Conservation (phyloP, 2,329 filamentous ascomycete species). For the Fusarium denticulatum region DNA sequence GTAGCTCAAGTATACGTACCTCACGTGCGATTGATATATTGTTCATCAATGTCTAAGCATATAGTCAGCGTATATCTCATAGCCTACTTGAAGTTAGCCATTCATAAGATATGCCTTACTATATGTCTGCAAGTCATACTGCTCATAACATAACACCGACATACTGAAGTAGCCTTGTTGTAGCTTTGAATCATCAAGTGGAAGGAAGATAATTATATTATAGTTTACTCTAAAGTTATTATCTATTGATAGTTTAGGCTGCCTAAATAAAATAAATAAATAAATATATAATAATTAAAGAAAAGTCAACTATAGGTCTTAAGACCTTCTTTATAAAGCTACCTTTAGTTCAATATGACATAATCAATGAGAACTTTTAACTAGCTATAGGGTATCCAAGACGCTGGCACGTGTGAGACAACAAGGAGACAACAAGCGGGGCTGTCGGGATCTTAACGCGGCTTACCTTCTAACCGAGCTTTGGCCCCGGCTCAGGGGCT, state of each 20-base stretch:
- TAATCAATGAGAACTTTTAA: neutral
- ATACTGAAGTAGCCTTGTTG: fast-evolving
- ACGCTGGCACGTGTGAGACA: neutral
- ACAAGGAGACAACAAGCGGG: neutral
- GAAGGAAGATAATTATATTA: fast-evolving
- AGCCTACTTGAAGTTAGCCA: fast-evolving
- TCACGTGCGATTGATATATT: neutral
- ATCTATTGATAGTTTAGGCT: no score
- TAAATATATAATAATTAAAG: neutral
- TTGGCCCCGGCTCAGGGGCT: neutral
- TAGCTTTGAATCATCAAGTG: fast-evolving
- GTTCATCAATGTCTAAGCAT: no score
- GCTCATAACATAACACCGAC: fast-evolving
- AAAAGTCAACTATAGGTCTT: no score
- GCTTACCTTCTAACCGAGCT: neutral
- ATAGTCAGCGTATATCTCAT: no score
- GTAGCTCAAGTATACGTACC: fast-evolving
- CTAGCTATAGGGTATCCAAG: neutral
- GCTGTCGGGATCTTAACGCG: neutral
- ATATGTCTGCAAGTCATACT: fast-evolving
- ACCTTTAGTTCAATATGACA: neutral
- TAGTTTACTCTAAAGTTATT: no score
- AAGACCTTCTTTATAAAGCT: no score
- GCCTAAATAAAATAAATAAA: neutral
- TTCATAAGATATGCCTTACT: fast-evolving